Conservation (phyloP, 768 basidiomycete genomes). For the Panus rudis region DNA sequence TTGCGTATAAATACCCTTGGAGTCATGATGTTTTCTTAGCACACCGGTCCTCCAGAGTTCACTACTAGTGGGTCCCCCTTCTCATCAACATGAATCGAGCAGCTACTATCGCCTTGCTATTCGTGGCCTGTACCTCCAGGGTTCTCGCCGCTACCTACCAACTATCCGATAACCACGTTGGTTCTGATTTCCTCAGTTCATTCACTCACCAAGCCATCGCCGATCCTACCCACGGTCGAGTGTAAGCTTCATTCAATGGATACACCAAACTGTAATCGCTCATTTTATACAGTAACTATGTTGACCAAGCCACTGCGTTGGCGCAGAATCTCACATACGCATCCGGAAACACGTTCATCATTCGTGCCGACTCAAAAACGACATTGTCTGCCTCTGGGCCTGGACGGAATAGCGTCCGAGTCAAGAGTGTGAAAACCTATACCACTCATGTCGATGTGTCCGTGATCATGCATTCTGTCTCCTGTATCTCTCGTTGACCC, state of each 20-base stretch:
- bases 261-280: background rate
- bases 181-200: slow-evolving; percentile 40
- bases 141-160: slow-evolving; percentile 43
- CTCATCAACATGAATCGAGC: no score
- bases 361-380: slow-evolving; percentile 49
- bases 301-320: slow-evolving; percentile 40
- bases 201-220: slow-evolving; percentile 43
- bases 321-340: slow-evolving; percentile 52
- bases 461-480: slow-evolving; percentile 18
- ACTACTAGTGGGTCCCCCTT: no score
- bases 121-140: no score
- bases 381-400: slow-evolving; percentile 38
- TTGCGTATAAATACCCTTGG: no score
- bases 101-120: no score
- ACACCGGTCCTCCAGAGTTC: no score
- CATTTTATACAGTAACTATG: slow-evolving; percentile 32
- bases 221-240: slow-evolving; percentile 63
- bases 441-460: slow-evolving; percentile 34
- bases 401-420: slow-evolving; percentile 53
- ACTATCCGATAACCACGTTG: slow-evolving; percentile 37
- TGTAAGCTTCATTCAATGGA: slow-evolving; percentile 35
- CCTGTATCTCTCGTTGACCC: slow-evolving; percentile 3
- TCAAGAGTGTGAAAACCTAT: slow-evolving; percentile 46
- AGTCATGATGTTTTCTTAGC: no score
- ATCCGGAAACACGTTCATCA: slow-evolving; percentile 42